A percentile compares a stretch with the other conserved stretches of the same genome.
Evolutionary conservation across 768 basidiomycete genomes (phyloP).

Genomic region (Dentipellis fragilis): DNA sequence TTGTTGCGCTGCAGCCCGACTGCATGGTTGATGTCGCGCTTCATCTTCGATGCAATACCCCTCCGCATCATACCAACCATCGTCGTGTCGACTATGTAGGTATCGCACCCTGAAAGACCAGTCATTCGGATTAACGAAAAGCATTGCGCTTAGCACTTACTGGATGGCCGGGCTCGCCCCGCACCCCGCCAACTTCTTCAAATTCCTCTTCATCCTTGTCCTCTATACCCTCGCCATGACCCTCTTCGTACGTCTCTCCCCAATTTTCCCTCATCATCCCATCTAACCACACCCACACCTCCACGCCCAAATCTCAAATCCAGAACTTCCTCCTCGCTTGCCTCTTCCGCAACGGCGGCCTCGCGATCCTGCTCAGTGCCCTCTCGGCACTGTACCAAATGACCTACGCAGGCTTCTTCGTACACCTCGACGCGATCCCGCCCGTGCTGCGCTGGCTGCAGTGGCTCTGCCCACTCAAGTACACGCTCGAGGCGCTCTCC

Average conservation of each 20-base stretch:
- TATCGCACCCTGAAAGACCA: not conserved
- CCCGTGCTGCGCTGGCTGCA: constrained; percentile 90
- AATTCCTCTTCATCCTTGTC: constrained; percentile 84
- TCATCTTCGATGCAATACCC: constrained; percentile 85
- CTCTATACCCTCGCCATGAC: constrained; percentile 81
- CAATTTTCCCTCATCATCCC: not conserved
- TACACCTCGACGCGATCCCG: constrained; percentile 76
- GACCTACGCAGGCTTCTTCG: constrained; percentile 90
- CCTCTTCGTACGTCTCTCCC: constrained; percentile 51
- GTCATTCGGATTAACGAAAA: not conserved
- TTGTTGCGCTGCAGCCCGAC: constrained; percentile 47
- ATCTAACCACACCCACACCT: not conserved
- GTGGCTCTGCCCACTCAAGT: constrained; percentile 83
- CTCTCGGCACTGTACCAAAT: constrained; percentile 69
- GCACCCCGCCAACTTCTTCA: constrained; percentile 82
- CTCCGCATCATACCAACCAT: constrained; percentile 85
- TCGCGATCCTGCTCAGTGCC: constrained; percentile 83
- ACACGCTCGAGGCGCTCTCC: constrained; percentile 71
- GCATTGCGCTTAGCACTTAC: constrained; percentile 48
- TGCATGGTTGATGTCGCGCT: constrained; percentile 82
- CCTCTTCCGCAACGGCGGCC: constrained; percentile 75
- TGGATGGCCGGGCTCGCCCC: constrained; percentile 91
- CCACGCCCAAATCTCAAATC: not conserved
- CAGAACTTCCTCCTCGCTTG: constrained; percentile 91
- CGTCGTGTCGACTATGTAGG: constrained; percentile 74